phyloP scores from a whole-genome alignment of 768 basidiomycete genomes.

The Neoboletus subvelutipes region DNA sequence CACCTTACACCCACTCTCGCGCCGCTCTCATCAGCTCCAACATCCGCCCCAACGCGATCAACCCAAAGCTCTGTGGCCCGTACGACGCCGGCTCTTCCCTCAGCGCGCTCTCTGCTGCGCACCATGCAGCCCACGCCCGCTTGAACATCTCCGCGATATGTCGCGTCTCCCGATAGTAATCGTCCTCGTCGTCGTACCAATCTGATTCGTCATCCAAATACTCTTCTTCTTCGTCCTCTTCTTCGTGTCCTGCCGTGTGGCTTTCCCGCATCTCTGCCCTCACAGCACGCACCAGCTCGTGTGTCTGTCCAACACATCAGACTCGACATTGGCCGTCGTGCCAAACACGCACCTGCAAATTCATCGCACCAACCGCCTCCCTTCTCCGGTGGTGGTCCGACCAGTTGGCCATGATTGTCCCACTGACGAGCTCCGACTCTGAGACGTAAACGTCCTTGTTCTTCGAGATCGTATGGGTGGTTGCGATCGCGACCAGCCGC shows the following conservation, averaged over 20 bases:
- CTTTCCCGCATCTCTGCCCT: slow-evolving; percentile 32
- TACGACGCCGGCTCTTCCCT: slow-evolving; percentile 28
- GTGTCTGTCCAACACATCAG: slow-evolving; percentile 33
- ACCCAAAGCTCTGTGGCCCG: slow-evolving; percentile 46
- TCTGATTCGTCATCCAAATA: slow-evolving; percentile 22
- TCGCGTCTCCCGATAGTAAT: slow-evolving; percentile 29
- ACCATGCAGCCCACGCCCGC: slow-evolving; percentile 48
- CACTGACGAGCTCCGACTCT: slow-evolving; percentile 45
- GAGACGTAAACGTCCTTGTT: slow-evolving; percentile 35
- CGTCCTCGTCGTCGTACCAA: slow-evolving; percentile 30
- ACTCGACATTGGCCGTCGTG: not conserved
- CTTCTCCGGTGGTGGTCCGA: slow-evolving; percentile 40
- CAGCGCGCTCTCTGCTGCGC: slow-evolving; percentile 34
- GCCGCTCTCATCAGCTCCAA: slow-evolving; percentile 39
- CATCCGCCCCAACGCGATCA: slow-evolving; percentile 43
- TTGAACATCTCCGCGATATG: slow-evolving; percentile 32
- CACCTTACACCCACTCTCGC: slow-evolving; percentile 1
- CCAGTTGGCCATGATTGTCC: slow-evolving; percentile 46
- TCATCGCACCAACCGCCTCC: slow-evolving; percentile 43
- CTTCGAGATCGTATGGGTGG: slow-evolving; percentile 37
- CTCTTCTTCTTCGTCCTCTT: slow-evolving; percentile 30
- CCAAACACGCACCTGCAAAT: slow-evolving; percentile 38
- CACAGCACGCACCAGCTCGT: slow-evolving; percentile 39
- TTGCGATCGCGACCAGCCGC: slow-evolving; percentile 36
- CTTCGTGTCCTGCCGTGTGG: slow-evolving; percentile 10